Evolutionary conservation across 2,329 filamentous ascomycete species (phyloP).

Genomic region (Calonectria naviculata): DNA sequence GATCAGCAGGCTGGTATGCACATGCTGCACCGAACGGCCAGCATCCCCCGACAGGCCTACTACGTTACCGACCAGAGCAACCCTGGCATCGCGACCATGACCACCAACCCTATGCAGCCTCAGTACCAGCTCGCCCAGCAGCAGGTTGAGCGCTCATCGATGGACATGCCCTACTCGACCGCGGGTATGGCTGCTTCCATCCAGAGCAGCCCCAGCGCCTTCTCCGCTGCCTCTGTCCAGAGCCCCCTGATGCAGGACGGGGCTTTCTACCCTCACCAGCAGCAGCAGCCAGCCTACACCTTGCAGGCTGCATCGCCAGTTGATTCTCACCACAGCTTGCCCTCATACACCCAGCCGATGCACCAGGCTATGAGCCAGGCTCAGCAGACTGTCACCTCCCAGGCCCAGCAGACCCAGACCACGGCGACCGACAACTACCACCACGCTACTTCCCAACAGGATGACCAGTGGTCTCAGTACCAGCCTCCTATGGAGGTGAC

Average conservation of each 20-base stretch:
- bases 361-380: slow-evolving; percentile 48
- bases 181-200: slow-evolving; percentile 61
- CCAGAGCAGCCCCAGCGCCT: slow-evolving; percentile 69
- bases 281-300: slow-evolving; percentile 60
- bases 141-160: slow-evolving; percentile 56
- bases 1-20: slow-evolving; percentile 58
- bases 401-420: slow-evolving; percentile 41
- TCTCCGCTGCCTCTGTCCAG: slow-evolving; percentile 65
- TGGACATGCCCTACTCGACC: slow-evolving; percentile 64
- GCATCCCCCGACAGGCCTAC: slow-evolving; percentile 59
- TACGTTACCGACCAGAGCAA: slow-evolving; percentile 73
- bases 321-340: slow-evolving; percentile 55
- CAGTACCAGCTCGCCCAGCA: slow-evolving; percentile 65
- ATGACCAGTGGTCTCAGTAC: slow-evolving; percentile 68
- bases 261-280: slow-evolving; percentile 66
- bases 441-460: slow-evolving; percentile 53
- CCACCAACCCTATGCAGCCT: slow-evolving; percentile 60
- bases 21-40: slow-evolving; percentile 61
- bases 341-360: slow-evolving; percentile 56
- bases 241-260: slow-evolving; percentile 65
- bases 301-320: slow-evolving; percentile 60
- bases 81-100: slow-evolving; percentile 71
- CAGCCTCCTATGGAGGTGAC: slow-evolving; percentile 68
- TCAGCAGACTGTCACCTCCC: slow-evolving; percentile 50
- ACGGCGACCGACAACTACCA: slow-evolving; percentile 46